A percentile compares a stretch with the other conserved stretches of the same genome.
These are phyloP conservation scores for Penicillium sp. DNA, from an alignment of 2,329 filamentous ascomycete species.

Conservation along the genomic window DNA sequence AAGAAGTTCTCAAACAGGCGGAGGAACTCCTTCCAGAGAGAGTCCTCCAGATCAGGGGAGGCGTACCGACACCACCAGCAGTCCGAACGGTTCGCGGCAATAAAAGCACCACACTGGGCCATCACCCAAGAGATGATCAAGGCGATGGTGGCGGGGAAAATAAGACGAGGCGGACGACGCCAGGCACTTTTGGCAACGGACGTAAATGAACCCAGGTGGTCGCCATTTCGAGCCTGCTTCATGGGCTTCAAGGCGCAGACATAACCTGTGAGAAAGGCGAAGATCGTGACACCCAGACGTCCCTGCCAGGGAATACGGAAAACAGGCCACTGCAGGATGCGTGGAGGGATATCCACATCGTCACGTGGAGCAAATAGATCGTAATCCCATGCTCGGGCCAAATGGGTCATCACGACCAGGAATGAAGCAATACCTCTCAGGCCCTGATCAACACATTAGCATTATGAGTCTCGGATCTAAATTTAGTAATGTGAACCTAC, in stretches of 20 bases:
- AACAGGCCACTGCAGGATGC: conserved; percentile 52
- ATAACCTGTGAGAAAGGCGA: conserved; percentile 57
- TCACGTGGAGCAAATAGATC: conserved; percentile 52
- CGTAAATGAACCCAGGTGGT: conserved; percentile 47
- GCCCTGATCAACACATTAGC: conserved; percentile 36
- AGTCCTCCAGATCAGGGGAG: conserved; percentile 45
- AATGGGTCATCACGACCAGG: conserved; percentile 54
- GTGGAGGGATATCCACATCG: conserved; percentile 41
- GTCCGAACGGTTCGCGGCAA: conserved; percentile 49
- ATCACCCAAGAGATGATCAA: conserved; percentile 52
- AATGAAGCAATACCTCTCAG: conserved; percentile 56
- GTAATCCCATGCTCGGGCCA: conserved; percentile 54
- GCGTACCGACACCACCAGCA: conserved; percentile 55
- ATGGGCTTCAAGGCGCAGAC: conserved; percentile 58
- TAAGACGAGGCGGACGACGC: conserved; percentile 53
- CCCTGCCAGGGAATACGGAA: conserved; percentile 56
- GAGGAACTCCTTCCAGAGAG: conserved; percentile 46
- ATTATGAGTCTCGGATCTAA: background rate
- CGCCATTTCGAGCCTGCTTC: conserved; percentile 51
- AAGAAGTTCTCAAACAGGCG: conserved; percentile 49
- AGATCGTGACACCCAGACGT: conserved; percentile 57
- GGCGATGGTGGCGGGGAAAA: conserved; percentile 55
- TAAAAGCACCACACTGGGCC: conserved; percentile 52
- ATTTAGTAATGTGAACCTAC: background rate
- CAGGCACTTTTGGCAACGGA: conserved; percentile 56